phyloP scores from a whole-genome alignment of 192 early-diverging fungal species.

The Coemansia asiatica region DNA sequence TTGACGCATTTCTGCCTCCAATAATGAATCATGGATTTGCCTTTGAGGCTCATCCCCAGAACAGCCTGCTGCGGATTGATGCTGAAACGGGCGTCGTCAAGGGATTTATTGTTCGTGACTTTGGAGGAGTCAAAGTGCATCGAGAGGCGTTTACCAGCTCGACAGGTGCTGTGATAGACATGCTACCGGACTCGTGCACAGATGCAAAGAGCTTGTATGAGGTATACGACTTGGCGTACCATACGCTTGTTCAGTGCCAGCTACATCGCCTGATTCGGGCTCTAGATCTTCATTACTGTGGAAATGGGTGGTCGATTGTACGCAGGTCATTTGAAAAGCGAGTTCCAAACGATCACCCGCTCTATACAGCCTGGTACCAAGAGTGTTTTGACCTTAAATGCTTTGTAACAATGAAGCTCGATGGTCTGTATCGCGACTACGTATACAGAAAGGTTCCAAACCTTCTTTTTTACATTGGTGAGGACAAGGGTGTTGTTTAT shows the following conservation, averaged over 20 bases:
- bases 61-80: slow-evolving; percentile 60
- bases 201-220: slow-evolving; percentile 54
- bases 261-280: slow-evolving; percentile 63
- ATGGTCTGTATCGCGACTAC: slow-evolving; percentile 65
- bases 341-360: slow-evolving; percentile 49
- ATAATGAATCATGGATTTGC: slow-evolving; percentile 63
- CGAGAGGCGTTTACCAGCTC: slow-evolving; percentile 51
- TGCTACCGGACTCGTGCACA: slow-evolving; percentile 60
- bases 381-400: slow-evolving; percentile 58
- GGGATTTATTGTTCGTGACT: slow-evolving; percentile 68
- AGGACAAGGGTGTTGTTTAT: slow-evolving; percentile 27
- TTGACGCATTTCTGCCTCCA: slow-evolving; percentile 64
- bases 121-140: slow-evolving; percentile 68
- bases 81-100: slow-evolving; percentile 49
- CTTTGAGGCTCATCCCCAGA: slow-evolving; percentile 68
- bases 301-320: slow-evolving; percentile 62
- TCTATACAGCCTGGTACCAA: slow-evolving; percentile 56
- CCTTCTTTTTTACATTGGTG: slow-evolving; percentile 41
- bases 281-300: slow-evolving; percentile 60
- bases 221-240: slow-evolving; percentile 62
- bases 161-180: slow-evolving; percentile 54
- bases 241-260: slow-evolving; percentile 63
- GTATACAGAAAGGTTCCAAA: slow-evolving; percentile 51
- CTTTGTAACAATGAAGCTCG: slow-evolving; percentile 68
- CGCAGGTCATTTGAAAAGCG: slow-evolving; percentile 51